These are phyloP conservation scores for Cantharellus anzutake DNA, from an alignment of 768 basidiomycete genomes.

Conservation along the genomic window DNA sequence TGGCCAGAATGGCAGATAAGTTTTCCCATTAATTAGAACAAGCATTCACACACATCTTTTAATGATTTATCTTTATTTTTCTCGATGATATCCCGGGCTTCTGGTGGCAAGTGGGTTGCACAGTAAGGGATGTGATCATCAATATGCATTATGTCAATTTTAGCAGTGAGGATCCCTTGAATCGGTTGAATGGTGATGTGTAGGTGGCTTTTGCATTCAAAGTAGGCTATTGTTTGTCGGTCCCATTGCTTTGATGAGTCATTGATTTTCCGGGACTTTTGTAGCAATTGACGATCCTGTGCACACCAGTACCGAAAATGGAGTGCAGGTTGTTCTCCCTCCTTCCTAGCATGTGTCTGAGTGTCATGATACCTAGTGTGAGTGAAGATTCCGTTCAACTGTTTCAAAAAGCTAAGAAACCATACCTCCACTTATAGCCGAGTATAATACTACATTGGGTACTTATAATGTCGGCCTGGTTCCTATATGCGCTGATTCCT, in stretches of 20 bases:
- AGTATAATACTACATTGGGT: no score
- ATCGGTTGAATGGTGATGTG: neutral
- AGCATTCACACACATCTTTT: neutral
- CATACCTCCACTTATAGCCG: neutral
- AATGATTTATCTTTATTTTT: neutral
- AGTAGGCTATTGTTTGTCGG: neutral
- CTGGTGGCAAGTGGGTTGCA: neutral
- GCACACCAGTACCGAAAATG: neutral
- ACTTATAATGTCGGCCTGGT: no score
- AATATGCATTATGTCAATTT: neutral
- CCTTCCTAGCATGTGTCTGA: neutral
- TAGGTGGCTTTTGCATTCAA: neutral
- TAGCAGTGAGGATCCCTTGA: neutral
- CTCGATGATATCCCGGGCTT: neutral
- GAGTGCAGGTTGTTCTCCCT: neutral
- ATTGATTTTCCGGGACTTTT: neutral
- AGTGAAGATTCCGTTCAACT: neutral
- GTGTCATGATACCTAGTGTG: neutral
- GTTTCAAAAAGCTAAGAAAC: neutral
- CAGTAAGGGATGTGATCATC: neutral
- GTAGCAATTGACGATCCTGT: neutral
- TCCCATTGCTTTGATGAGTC: neutral
- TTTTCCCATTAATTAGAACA: no score
- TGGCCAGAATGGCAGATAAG: neutral
- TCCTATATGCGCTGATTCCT: no score